A percentile compares a stretch with the other conserved stretches of the same genome.
phyloP scores from a whole-genome alignment of 345 rosid species.

The Excoecaria cochinchinensis region DNA sequence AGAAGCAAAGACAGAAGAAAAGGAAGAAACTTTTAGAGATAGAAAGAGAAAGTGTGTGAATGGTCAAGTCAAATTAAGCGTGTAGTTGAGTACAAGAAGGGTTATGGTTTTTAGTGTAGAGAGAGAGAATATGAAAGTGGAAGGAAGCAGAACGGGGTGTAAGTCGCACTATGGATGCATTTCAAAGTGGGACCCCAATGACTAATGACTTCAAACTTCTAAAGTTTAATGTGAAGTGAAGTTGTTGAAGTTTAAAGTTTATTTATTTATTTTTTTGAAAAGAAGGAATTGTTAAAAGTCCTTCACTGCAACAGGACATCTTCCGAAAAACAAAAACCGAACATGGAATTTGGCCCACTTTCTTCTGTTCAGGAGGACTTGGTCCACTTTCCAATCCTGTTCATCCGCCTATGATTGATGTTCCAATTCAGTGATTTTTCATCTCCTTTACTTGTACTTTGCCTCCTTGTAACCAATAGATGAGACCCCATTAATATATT shows the following conservation, averaged over 20 bases:
- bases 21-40: neutral
- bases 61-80: constrained; percentile 13
- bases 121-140: neutral
- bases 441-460: no score
- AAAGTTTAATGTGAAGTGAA: no score
- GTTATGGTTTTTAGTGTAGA: neutral
- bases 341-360: constrained; percentile 1
- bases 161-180: constrained; percentile 8
- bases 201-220: neutral
- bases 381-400: neutral
- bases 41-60: neutral
- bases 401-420: neutral
- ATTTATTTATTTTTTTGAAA: neutral
- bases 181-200: neutral
- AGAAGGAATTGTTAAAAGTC: neutral
- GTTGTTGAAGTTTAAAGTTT: neutral
- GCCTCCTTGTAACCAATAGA: no score
- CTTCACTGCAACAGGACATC: neutral
- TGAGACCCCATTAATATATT: no score
- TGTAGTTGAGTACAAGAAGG: neutral
- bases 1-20: neutral
- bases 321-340: neutral
- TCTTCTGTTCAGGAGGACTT: neutral
- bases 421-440: neutral
- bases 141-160: neutral